These are phyloP conservation scores for Lipomyces lipofer DNA, from an alignment of 805 yeast genomes.

Conservation along the genomic window DNA sequence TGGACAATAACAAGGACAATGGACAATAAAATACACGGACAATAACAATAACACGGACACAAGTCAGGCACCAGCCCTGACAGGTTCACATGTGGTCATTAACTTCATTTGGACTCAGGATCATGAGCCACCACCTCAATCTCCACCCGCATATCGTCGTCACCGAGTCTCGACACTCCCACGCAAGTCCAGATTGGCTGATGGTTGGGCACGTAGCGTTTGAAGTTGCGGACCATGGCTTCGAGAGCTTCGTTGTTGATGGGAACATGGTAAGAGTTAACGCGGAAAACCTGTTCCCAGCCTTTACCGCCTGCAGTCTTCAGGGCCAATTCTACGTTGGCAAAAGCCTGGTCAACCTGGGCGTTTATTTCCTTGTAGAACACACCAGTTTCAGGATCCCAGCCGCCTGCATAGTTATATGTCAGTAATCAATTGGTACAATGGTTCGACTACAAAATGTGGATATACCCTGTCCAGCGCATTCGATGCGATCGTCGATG, in stretches of 20 bases:
- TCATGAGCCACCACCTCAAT: background rate
- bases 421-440: background rate
- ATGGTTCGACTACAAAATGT: background rate
- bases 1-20: too few relatives aligned
- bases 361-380: background rate
- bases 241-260: slow-evolving; percentile 2
- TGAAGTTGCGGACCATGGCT: background rate
- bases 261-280: background rate
- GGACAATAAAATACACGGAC: too few relatives aligned
- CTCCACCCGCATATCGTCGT: slow-evolving; percentile 1
- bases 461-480: slow-evolving; percentile 1
- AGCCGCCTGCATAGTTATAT: background rate
- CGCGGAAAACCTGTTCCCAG: background rate
- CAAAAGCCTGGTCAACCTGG: slow-evolving; percentile 3
- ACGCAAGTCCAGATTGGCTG: slow-evolving; percentile 5
- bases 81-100: too few relatives aligned
- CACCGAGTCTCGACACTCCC: background rate
- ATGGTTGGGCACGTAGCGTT: slow-evolving; percentile 1
- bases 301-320: background rate
- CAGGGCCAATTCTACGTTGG: background rate
- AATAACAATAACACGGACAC: too few relatives aligned
- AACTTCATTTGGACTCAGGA: background rate
- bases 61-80: too few relatives aligned
- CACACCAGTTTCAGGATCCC: slow-evolving; percentile 1
- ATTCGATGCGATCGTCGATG: background rate